Base-by-base conservation (phyloP, 257 asterid species). In the Penstemon eatonii region DNA sequence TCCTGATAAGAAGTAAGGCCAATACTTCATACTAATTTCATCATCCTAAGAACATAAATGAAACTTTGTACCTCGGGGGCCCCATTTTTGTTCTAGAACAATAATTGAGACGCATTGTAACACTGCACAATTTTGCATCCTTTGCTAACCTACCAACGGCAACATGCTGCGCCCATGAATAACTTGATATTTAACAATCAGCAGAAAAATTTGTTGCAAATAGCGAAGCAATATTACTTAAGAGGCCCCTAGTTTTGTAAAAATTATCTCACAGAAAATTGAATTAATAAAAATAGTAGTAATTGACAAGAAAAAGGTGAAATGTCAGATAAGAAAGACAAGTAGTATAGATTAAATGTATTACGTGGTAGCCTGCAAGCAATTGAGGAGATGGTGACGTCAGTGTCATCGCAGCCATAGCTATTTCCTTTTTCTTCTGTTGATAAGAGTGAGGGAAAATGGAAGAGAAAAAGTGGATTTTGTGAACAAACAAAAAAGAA, bases 371-470 rank as follows among this genome's bases (percentile, higher is more conserved):
- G 68, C 42, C 63, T 39, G 68, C 79, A 59, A 69, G 64, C 43
- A 78, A 69, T 42, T 47, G 79, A 55, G 55, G 70, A 57, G 75
- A 68, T 37, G 79, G 71, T 41, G 78, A 78, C 50, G 79, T 58
- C 71, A 78, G 65, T 44, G 66, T 33, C 82, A 64, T 60, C 6
- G 79, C 64, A 38, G 83, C 75, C 83, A 72, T 81, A 5, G 56
- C 19, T 37, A 3, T 69, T 12, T 45, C 58, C 57, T 33, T 44
- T 12, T 71, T 9, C 19, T 60, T 44, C 56, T n/a, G 59, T 47
- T 36, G 68, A 52, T 19, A 41, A 44, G 25, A 42, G 36, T 5
- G 52, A 43, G 54, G 47, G 25, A 33, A 73, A 67, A 64, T 45
- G 69, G 53, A 69, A 66, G 68, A 59, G 70, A 61, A 25, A 25